A percentile compares a stretch with the other conserved stretches of the same genome.
phyloP scores from a whole-genome alignment of 2,329 filamentous ascomycete genomes.

The Gnomoniopsis sp. region DNA sequence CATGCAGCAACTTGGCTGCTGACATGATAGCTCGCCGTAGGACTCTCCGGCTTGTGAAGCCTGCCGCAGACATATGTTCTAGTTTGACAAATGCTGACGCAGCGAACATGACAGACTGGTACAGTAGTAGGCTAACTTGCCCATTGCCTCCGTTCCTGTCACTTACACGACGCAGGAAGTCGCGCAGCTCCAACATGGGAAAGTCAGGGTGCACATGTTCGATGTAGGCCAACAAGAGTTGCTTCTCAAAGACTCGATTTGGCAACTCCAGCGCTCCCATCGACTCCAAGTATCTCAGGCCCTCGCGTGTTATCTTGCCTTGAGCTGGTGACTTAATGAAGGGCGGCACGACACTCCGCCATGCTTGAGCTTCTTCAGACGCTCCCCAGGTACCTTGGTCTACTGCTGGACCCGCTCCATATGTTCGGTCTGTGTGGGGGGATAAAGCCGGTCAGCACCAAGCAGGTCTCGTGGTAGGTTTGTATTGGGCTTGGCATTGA shows the following conservation, averaged over 20 bases:
- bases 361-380: constrained; percentile 42
- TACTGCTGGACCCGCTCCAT: constrained; percentile 10
- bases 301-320: constrained; percentile 71
- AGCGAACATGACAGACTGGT: constrained; percentile 93
- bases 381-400: not conserved
- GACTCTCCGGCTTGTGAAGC: constrained; percentile 73
- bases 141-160: constrained; percentile 65
- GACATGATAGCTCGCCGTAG: constrained; percentile 87
- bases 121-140: constrained; percentile 78
- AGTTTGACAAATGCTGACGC: constrained; percentile 86
- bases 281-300: constrained; percentile 75
- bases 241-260: constrained; percentile 66
- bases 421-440: constrained; percentile 19
- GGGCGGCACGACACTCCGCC: constrained; percentile 47
- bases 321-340: constrained; percentile 77
- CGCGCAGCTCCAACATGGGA: constrained; percentile 73
- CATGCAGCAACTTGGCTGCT: constrained; percentile 84
- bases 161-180: constrained; percentile 59
- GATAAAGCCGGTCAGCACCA: not conserved
- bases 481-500: constrained; percentile 44
- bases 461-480: constrained; percentile 41
- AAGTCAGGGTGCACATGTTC: constrained; percentile 94
- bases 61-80: constrained; percentile 69
- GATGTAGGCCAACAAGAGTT: constrained; percentile 76
- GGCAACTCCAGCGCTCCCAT: constrained; percentile 85